These are phyloP conservation scores for Nicotiana paniculata DNA, from an alignment of 257 asterid species.

Conservation along the genomic window DNA sequence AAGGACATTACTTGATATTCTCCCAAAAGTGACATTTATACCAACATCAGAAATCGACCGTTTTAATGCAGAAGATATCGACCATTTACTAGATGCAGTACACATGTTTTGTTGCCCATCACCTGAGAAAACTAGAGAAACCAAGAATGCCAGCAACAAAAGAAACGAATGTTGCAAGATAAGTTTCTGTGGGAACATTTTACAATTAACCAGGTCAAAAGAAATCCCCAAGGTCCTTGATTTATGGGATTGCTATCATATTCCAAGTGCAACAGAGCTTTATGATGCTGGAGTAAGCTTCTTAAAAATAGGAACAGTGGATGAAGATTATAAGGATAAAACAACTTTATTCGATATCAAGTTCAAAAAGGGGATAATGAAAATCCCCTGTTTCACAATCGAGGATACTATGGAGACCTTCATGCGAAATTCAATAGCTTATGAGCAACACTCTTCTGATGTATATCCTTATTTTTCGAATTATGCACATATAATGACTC, in stretches of 20 bases:
- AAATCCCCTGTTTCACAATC: conserved; percentile 9
- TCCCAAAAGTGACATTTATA: neutral
- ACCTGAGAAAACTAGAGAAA: too few species aligned
- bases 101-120: conserved; percentile 9
- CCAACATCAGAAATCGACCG: neutral
- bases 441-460: conserved; percentile 6
- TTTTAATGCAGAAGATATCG: neutral
- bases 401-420: conserved; percentile 15
- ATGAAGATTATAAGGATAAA: neutral
- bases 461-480: neutral
- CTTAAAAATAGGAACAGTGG: conserved; percentile 4
- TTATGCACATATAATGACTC: conserved; percentile 9
- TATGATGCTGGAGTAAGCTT: conserved; percentile 14
- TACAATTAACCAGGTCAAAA: neutral
- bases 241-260: neutral
- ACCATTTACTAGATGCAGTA: conserved; percentile 14
- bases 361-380: conserved; percentile 2
- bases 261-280: conserved; percentile 14
- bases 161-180: neutral
- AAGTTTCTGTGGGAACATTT: neutral
- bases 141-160: neutral
- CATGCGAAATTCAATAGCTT: conserved; percentile 18
- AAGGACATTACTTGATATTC: neutral
- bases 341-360: conserved; percentile 11
- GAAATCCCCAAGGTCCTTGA: neutral